phyloP scores from a whole-genome alignment of 768 basidiomycete genomes.

The Mycena filopes region DNA sequence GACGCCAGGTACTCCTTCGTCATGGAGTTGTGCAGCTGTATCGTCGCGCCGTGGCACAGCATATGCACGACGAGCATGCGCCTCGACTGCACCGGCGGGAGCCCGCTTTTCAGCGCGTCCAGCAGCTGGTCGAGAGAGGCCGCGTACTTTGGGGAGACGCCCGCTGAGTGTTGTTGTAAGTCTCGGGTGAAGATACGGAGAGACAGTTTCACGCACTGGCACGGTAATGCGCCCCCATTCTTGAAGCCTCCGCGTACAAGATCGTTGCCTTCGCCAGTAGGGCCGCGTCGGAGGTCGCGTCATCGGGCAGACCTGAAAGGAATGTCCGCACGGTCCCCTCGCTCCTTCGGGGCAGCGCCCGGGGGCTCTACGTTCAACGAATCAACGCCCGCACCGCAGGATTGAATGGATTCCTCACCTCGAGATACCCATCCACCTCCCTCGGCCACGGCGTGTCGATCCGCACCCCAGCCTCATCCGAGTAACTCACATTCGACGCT shows the following conservation, averaged over 20 bases:
- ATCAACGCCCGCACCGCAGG: no score
- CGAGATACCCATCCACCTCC: constrained; percentile 7
- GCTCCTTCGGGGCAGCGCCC: neutral
- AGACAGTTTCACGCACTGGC: neutral
- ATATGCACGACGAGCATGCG: constrained; percentile 37
- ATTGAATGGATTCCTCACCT: constrained; percentile 9
- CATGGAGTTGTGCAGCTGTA: constrained; percentile 38
- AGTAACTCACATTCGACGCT: constrained; percentile 47
- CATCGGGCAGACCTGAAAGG: constrained; percentile 11
- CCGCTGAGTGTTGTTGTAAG: neutral
- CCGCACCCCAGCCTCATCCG: constrained; percentile 27
- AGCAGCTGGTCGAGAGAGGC: constrained; percentile 32
- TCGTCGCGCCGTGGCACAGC: constrained; percentile 38
- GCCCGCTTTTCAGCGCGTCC: neutral
- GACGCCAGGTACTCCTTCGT: constrained; percentile 16
- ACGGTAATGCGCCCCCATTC: constrained; percentile 3
- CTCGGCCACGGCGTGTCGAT: constrained; percentile 32
- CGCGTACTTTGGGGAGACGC: constrained; percentile 23
- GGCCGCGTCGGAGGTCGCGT: constrained; percentile 4
- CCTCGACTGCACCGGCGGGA: constrained; percentile 15
- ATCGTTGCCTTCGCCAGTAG: constrained; percentile 23
- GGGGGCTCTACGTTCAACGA: neutral
- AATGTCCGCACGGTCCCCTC: constrained; percentile 21
- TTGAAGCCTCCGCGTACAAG: constrained; percentile 37
- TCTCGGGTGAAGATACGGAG: neutral